These are phyloP conservation scores for Aspergillus hancockii DNA, from an alignment of 495 filamentous ascomycete species.

Conservation along the genomic window DNA sequence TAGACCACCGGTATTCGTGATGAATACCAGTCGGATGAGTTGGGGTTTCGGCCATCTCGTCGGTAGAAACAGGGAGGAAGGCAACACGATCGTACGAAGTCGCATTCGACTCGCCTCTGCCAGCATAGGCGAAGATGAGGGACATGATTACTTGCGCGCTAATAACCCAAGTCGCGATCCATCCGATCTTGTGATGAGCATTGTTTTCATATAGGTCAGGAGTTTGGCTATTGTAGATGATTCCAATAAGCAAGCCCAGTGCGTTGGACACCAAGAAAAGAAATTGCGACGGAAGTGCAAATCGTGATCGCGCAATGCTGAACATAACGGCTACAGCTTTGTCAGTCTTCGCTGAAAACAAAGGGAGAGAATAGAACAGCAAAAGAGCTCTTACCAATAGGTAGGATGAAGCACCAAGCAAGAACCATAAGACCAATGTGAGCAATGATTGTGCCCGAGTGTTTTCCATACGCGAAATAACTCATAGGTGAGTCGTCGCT, in stretches of 20 bases:
- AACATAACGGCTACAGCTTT: constrained; percentile 71
- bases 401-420: constrained; percentile 82
- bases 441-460: constrained; percentile 65
- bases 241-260: constrained; percentile 67
- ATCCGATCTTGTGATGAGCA: constrained; percentile 85
- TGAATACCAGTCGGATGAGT: constrained; percentile 43
- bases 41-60: constrained; percentile 64
- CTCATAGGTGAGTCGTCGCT: constrained; percentile 47
- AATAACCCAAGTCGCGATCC: constrained; percentile 75
- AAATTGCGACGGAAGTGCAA: constrained; percentile 72
- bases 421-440: constrained; percentile 81
- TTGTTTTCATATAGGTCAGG: constrained; percentile 90
- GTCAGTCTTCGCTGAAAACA: constrained; percentile 8
- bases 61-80: constrained; percentile 69
- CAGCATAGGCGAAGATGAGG: constrained; percentile 56
- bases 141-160: constrained; percentile 68
- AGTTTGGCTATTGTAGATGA: constrained; percentile 78
- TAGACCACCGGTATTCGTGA: constrained; percentile 65
- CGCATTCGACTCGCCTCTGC: constrained; percentile 32
- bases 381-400: constrained; percentile 61
- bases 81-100: constrained; percentile 41
- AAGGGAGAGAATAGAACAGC: not conserved
- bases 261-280: constrained; percentile 73
- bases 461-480: constrained; percentile 74
- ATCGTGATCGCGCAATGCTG: constrained; percentile 76